Evolutionary conservation across 2,329 filamentous ascomycete species (phyloP).

Genomic region (Diaporthe sp.): DNA sequence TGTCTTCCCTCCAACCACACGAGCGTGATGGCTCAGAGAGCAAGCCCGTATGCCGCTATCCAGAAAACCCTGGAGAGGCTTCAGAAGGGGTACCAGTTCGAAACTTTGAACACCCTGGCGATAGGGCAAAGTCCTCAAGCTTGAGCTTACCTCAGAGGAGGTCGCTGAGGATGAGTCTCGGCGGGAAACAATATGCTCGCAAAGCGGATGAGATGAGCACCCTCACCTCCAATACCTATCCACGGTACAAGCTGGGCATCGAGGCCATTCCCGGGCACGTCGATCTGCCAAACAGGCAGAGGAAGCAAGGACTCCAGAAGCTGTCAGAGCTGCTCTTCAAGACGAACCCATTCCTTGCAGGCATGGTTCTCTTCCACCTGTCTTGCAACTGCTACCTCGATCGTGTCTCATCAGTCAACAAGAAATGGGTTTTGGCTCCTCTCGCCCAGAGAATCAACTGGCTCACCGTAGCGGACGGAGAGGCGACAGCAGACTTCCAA

Average conservation of each 20-base stretch:
- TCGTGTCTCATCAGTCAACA: neutral
- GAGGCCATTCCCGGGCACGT: neutral
- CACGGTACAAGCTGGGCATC: neutral
- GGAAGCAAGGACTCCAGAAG: neutral
- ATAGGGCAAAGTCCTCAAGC: too few species aligned
- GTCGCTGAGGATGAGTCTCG: too few species aligned
- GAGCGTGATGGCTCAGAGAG: too few species aligned
- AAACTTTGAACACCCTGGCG: too few species aligned
- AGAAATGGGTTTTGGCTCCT: neutral
- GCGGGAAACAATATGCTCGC: fast-evolving
- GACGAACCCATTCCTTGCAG: neutral
- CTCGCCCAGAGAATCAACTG: neutral
- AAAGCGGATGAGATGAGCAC: neutral
- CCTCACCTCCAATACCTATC: neutral
- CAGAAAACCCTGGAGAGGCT: too few species aligned
- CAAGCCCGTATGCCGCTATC: too few species aligned
- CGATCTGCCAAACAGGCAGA: too few species aligned
- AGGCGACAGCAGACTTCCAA: neutral
- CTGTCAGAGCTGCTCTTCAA: neutral
- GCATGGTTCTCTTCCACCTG: neutral
- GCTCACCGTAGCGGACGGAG: neutral
- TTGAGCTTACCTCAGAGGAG: too few species aligned
- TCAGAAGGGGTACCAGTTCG: too few species aligned
- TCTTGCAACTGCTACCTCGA: neutral
- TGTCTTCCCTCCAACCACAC: too few species aligned